Percentiles rank a stretch among this genome's conserved stretches.
phyloP scores from a whole-genome alignment of 768 basidiomycete genomes.

The Kwoniella europaea region DNA sequence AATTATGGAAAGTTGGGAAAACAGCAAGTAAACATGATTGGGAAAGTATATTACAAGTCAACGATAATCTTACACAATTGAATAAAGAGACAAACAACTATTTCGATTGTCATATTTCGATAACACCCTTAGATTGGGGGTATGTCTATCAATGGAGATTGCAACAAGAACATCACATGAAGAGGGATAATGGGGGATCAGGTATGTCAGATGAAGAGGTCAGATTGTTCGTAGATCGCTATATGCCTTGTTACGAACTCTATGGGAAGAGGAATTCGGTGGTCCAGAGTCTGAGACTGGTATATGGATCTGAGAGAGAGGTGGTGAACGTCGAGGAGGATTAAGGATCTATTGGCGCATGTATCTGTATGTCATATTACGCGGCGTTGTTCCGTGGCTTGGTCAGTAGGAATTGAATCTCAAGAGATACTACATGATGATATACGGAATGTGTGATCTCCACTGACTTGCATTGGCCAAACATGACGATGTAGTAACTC shows the following conservation, averaged over 20 bases:
- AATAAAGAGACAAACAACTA: constrained; percentile 67
- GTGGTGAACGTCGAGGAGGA: constrained; percentile 5
- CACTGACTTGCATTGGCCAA: no score
- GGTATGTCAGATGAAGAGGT: constrained; percentile 88
- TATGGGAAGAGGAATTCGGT: constrained; percentile 67
- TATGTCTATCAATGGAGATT: constrained; percentile 80
- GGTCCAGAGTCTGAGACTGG: constrained; percentile 2
- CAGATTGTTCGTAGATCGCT: constrained; percentile 80
- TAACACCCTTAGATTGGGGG: constrained; percentile 56
- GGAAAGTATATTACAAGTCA: constrained; percentile 69
- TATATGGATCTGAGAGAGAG: constrained; percentile 25
- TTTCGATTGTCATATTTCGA: constrained; percentile 79
- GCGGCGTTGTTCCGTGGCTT: no score
- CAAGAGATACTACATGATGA: no score
- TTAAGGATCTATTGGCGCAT: neutral
- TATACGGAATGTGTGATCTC: no score
- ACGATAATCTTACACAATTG: constrained; percentile 69
- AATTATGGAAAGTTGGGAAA: constrained; percentile 60
- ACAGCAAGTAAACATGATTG: constrained; percentile 36
- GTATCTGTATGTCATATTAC: no score
- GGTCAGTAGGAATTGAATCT: no score
- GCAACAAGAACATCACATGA: constrained; percentile 90
- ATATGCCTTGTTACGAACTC: constrained; percentile 91
- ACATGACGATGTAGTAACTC: no score
- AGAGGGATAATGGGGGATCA: constrained; percentile 75